These are phyloP conservation scores for Wickerhamomyces canadensis DNA, from an alignment of 805 yeast genomes.

Conservation along the genomic window DNA sequence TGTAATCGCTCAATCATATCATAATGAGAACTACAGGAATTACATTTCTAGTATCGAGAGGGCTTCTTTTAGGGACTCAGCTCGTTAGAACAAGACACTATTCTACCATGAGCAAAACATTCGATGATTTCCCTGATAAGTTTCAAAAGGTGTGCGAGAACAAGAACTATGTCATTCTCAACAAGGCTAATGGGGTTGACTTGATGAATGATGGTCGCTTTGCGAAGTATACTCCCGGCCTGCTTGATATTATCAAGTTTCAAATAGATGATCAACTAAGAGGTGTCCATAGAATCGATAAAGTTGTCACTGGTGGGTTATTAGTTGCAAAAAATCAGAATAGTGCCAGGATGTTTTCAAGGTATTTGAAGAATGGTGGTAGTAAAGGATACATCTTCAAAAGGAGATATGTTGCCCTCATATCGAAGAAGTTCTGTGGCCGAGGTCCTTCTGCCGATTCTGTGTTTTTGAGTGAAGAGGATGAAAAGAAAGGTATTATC, in stretches of 20 bases:
- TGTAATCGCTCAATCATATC: not conserved
- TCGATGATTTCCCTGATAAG: not conserved
- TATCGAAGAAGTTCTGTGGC: not conserved
- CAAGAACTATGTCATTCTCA: constrained; percentile 15
- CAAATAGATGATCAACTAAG: constrained; percentile 15
- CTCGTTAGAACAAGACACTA: too few relatives aligned
- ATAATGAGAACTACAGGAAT: too few relatives aligned
- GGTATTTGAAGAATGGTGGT: constrained; percentile 29
- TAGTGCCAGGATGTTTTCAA: constrained; percentile 28
- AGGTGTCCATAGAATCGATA: constrained; percentile 35
- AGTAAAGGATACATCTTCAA: constrained; percentile 28
- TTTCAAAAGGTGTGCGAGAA: constrained; percentile 3
- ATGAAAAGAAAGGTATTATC: constrained; percentile 3
- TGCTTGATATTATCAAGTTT: constrained; percentile 5
- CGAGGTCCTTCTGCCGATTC: not conserved
- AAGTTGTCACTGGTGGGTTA: constrained; percentile 35
- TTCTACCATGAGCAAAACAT: not conserved
- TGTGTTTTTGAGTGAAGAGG: not conserved
- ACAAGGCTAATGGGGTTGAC: constrained; percentile 31
- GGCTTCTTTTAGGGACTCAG: too few relatives aligned
- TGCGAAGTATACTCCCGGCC: constrained; percentile 4
- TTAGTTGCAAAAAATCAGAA: constrained; percentile 29
- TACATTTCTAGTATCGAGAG: too few relatives aligned
- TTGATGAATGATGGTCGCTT: constrained; percentile 27
- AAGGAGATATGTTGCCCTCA: constrained; percentile 31